Evolutionary conservation across 768 basidiomycete species (phyloP), one percentile per base, ranked within the genome.

Genomic region (Russula vinacea): DNA sequence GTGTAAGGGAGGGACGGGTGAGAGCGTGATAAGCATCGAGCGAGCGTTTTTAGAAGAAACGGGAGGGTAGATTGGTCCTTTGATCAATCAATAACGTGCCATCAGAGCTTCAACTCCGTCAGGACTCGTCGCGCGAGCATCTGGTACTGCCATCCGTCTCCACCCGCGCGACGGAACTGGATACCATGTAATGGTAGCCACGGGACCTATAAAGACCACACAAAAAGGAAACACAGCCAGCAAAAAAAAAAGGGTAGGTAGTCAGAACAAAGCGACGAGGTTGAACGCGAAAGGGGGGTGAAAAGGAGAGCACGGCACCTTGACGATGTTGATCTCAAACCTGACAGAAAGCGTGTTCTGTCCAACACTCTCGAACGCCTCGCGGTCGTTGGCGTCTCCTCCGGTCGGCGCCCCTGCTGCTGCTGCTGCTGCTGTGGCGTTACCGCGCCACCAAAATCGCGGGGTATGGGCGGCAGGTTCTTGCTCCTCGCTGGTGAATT

Each of bases 301-400:
- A 29, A 29, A 45, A 1, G 42, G 16, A 9, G 13, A 24, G 2
- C 3, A 14, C 2, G 1, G 14, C 1, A 95, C 94, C 84, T 98
- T 98, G 74, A 99, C 92, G 68, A 99, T 89, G 73, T 90, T 95
- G 64, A 98, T 92, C 76, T 99, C 96, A 74, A 98, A 99, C 66
- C 93, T 84, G 13, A 99, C 96, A 67, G 92, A 88, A 66, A 98
- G 73, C 49, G 85, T 85, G 74, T 86, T 92, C 62, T 85, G 84
- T 32, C 86, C 86, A 72, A 90, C 84, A 67, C 74, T 83, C 69
- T 91, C 92, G 68, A 91, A 89, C 59, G 86, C 72, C 29, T 87
- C 86, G 22, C 80, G 77, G 65, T 86, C 84, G 9, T 87, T 47
- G 11, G 13, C 45, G 22, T 47, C 84, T 69, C 85, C 86, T 5